A percentile compares a stretch with the other conserved stretches of the same genome.
phyloP scores from a whole-genome alignment of 495 filamentous ascomycete species.

The Lasiosphaeria ovina region DNA sequence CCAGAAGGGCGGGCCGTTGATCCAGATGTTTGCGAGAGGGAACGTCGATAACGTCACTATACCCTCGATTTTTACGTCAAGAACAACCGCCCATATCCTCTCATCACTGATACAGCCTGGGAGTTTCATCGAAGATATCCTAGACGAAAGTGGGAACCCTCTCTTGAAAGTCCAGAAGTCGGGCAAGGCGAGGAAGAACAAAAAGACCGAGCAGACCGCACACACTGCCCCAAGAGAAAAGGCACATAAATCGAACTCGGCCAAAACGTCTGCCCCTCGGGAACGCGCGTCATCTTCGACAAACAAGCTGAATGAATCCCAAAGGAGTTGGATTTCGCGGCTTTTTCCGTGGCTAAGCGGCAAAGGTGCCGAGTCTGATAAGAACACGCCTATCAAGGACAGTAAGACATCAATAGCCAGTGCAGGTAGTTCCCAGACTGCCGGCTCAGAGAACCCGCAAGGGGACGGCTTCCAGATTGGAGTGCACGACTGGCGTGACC shows the following conservation, averaged over 20 bases:
- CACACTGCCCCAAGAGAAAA: constrained; percentile 14
- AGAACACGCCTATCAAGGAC: constrained; percentile 33
- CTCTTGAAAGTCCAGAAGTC: constrained; percentile 48
- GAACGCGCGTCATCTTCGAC: constrained; percentile 12
- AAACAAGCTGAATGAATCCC: constrained; percentile 11
- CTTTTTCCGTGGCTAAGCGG: constrained; percentile 49
- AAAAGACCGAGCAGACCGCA: constrained; percentile 33
- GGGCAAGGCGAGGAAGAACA: constrained; percentile 40
- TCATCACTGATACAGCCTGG: constrained; percentile 82
- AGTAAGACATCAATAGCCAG: constrained; percentile 34
- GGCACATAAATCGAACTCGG: background rate
- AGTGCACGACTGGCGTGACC: constrained; percentile 89
- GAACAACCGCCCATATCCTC: constrained; percentile 90
- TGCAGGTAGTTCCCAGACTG: constrained; percentile 18
- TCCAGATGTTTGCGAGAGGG: constrained; percentile 95
- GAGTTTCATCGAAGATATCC: constrained; percentile 52
- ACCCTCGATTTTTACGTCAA: constrained; percentile 89
- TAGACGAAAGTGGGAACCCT: constrained; percentile 53
- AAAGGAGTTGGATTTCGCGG: constrained; percentile 54
- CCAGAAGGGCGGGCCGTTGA: constrained; percentile 76
- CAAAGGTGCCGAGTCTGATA: constrained; percentile 36
- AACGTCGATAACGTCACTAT: constrained; percentile 95
- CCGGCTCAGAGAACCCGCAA: constrained; percentile 26
- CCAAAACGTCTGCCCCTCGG: constrained; percentile 11
- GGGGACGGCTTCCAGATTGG: constrained; percentile 84